A percentile compares a stretch with the other conserved stretches of the same genome.
phyloP scores from a whole-genome alignment of 169 alveolate species.

The Theileria luwenshuni region DNA sequence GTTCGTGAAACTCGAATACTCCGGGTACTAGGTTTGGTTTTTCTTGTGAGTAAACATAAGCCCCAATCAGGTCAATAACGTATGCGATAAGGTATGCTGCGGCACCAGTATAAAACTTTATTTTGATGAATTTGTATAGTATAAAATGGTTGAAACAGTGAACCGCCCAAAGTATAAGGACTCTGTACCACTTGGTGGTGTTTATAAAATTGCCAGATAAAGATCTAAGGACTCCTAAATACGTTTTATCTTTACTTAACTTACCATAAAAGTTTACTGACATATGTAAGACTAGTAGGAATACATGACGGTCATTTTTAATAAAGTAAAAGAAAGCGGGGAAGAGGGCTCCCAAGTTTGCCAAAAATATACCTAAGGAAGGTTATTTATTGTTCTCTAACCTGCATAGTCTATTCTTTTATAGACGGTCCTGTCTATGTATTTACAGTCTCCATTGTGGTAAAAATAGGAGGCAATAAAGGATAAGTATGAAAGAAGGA shows the following conservation, averaged over 20 bases:
- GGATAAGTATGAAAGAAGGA: not conserved
- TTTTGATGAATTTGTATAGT: not conserved
- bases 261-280: slow-evolving; percentile 35
- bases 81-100: slow-evolving; percentile 19
- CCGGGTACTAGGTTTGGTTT: slow-evolving; percentile 69
- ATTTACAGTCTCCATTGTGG: not conserved
- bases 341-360: not conserved
- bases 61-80: slow-evolving; percentile 44
- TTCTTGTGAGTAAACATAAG: slow-evolving; percentile 60
- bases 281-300: slow-evolving; percentile 15
- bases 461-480: not conserved
- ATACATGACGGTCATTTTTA: slow-evolving; percentile 13
- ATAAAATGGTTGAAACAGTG: not conserved
- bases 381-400: not conserved
- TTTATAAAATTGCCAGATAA: slow-evolving; percentile 40
- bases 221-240: slow-evolving; percentile 50
- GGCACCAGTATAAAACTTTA: slow-evolving; percentile 24
- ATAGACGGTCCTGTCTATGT: not conserved
- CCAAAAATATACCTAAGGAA: not conserved
- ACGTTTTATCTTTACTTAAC: slow-evolving; percentile 32
- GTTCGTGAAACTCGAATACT: slow-evolving; percentile 68
- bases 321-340: slow-evolving; percentile 5
- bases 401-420: slow-evolving; percentile 1
- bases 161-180: not conserved
- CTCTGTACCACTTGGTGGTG: slow-evolving; percentile 42